Conservation (phyloP, 441 rosid genomes). For the Syzygium syzygioides region DNA sequence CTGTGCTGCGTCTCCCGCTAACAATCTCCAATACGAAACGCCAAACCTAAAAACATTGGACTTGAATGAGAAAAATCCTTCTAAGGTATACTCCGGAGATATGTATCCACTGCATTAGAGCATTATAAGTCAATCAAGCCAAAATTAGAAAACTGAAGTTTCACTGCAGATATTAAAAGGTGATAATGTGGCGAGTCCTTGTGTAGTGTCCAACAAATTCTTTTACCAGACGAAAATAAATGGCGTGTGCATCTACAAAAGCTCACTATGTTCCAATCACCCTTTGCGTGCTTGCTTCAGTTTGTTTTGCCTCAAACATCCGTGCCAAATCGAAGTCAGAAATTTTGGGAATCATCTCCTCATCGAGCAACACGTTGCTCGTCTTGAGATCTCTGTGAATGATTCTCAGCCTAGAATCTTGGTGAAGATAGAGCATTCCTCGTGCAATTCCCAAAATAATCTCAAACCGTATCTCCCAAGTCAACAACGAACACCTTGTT, state of each 20-base stretch:
- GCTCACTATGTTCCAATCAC: conserved; percentile 64
- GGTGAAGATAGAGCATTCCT: conserved; percentile 69
- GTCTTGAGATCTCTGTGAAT: conserved; percentile 41
- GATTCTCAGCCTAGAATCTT: conserved; percentile 62
- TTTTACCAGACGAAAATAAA: neutral
- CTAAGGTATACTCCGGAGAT: neutral
- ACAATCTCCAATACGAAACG: neutral
- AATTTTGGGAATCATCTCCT: conserved; percentile 44
- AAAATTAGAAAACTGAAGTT: neutral
- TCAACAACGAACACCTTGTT: conserved; percentile 20
- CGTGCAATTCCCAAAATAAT: conserved; percentile 52
- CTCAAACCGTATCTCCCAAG: conserved; percentile 40
- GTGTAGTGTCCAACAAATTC: neutral
- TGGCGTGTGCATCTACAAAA: neutral
- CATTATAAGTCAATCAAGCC: neutral
- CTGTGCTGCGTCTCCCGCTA: neutral
- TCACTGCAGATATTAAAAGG: neutral
- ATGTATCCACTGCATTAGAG: neutral
- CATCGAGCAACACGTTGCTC: conserved; percentile 33
- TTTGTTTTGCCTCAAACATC: conserved; percentile 52
- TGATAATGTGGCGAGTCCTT: neutral
- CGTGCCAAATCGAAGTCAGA: conserved; percentile 45
- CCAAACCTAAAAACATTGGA: neutral
- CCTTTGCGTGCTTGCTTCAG: conserved; percentile 40
- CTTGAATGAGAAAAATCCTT: neutral